These are phyloP conservation scores for Ceratocystis cubensis DNA, from an alignment of 2,329 filamentous ascomycete genomes.

Conservation along the genomic window DNA sequence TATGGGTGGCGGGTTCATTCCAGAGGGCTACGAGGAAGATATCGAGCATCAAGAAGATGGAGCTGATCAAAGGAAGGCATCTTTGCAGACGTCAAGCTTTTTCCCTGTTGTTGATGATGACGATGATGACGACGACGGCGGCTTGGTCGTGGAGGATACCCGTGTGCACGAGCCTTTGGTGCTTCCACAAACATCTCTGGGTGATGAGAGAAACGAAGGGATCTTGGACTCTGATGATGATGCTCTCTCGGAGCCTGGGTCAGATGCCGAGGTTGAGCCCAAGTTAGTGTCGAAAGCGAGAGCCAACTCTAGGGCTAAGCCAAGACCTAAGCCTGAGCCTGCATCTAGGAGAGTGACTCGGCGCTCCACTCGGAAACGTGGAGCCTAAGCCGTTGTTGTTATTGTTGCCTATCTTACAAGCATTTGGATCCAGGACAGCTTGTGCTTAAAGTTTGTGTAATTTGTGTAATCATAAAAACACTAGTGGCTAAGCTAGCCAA, in stretches of 20 bases:
- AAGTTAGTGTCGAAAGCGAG: neutral
- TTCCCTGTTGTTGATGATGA: slow-evolving; percentile 38
- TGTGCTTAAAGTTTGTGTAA: neutral
- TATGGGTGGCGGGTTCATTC: slow-evolving; percentile 49
- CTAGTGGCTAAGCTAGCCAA: neutral
- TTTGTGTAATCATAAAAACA: neutral
- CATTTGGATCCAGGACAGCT: too few relatives aligned
- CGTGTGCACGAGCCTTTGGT: neutral
- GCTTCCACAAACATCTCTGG: neutral
- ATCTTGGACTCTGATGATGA: neutral
- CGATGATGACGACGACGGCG: slow-evolving; percentile 29
- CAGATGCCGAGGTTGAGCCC: neutral
- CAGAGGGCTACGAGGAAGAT: slow-evolving; percentile 42
- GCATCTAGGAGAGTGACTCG: neutral
- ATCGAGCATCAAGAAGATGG: slow-evolving; percentile 28
- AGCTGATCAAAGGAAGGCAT: slow-evolving; percentile 19
- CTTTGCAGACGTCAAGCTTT: slow-evolving; percentile 33
- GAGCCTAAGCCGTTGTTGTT: neutral
- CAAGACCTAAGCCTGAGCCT: neutral
- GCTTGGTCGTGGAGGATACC: slow-evolving; percentile 16
- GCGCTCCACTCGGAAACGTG: neutral
- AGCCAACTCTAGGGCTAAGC: neutral
- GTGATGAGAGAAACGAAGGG: neutral
- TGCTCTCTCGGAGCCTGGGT: neutral
- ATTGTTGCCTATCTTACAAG: neutral